Conservation (phyloP, 805 yeast genomes). For the Zygoascus tannicola region DNA sequence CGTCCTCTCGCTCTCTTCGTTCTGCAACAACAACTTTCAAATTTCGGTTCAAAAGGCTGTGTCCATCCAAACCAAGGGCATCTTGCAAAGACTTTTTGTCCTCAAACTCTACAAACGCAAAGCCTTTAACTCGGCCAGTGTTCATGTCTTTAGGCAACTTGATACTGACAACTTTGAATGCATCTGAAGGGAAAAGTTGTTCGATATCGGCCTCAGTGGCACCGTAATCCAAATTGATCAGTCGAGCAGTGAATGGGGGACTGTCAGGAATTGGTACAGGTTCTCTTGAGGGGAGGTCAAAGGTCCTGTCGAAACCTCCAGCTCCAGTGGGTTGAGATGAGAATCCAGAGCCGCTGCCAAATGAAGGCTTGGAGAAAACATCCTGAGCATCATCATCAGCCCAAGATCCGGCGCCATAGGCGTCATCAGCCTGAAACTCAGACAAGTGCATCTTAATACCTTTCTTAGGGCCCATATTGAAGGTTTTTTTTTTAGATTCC, state of each 20-base stretch:
- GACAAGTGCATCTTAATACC: conserved; percentile 72
- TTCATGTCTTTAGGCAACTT: conserved; percentile 63
- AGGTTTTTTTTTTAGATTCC: not conserved
- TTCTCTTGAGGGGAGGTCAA: conserved; percentile 30
- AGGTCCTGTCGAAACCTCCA: conserved; percentile 13
- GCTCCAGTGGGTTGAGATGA: conserved; percentile 17
- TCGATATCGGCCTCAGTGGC: conserved; percentile 48
- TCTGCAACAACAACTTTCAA: conserved; percentile 72
- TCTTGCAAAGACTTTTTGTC: conserved; percentile 67
- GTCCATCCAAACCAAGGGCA: conserved; percentile 68
- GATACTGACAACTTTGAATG: conserved; percentile 47
- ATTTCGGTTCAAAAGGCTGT: conserved; percentile 60
- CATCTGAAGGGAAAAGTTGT: conserved; percentile 32
- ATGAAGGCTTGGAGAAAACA: conserved; percentile 34
- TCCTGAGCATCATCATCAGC: conserved; percentile 82
- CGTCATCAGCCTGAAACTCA: conserved; percentile 62
- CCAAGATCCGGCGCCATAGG: conserved; percentile 43
- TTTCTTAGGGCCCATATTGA: conserved; percentile 49
- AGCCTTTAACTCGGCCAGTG: conserved; percentile 69
- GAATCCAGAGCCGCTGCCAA: conserved; percentile 1
- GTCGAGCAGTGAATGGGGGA: conserved; percentile 88
- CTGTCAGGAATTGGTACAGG: conserved; percentile 82
- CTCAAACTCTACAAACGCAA: conserved; percentile 82
- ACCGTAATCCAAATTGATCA: conserved; percentile 80
- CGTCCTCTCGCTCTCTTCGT: conserved; percentile 29